Evolutionary conservation across 768 basidiomycete species (phyloP).

Genomic region (Hygrophorus russula): DNA sequence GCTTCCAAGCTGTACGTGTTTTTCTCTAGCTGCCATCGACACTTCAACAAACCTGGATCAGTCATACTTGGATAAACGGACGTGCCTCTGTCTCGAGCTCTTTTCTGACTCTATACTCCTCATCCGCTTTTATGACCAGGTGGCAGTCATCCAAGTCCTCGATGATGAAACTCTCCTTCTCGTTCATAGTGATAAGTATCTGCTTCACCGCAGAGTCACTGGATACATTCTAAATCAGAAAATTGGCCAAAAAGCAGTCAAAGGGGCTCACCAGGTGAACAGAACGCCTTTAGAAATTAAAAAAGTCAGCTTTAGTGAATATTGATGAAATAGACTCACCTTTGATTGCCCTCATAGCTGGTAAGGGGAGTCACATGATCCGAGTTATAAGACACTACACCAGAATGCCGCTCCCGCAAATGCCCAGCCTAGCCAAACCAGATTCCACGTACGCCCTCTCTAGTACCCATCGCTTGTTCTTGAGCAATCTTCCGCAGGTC

Average conservation of each 20-base stretch:
- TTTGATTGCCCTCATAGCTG: slow-evolving; percentile 52
- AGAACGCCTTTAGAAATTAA: slow-evolving; percentile 46
- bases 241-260: background rate
- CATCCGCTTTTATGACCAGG: slow-evolving; percentile 73
- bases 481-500: background rate
- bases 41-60: background rate
- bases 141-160: slow-evolving; percentile 82
- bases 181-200: slow-evolving; percentile 73
- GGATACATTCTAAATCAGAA: background rate
- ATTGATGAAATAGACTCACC: slow-evolving; percentile 23
- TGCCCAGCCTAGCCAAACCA: slow-evolving; percentile 13
- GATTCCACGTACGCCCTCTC: slow-evolving; percentile 12
- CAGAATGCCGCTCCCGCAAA: slow-evolving; percentile 22
- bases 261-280: slow-evolving; percentile 45
- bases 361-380: background rate
- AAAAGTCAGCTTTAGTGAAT: background rate
- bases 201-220: slow-evolving; percentile 89
- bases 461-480: background rate
- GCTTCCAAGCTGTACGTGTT: slow-evolving; percentile 70
- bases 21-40: slow-evolving; percentile 55
- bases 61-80: slow-evolving; percentile 3
- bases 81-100: slow-evolving; percentile 70
- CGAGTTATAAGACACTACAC: too few species aligned
- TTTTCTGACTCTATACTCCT: slow-evolving; percentile 60
- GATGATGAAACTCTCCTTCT: slow-evolving; percentile 71